A percentile compares a stretch with the other conserved stretches of the same genome.
Evolutionary conservation across 2,329 filamentous ascomycete genomes (phyloP).

Genomic region (Leptoxyphium fumago): DNA sequence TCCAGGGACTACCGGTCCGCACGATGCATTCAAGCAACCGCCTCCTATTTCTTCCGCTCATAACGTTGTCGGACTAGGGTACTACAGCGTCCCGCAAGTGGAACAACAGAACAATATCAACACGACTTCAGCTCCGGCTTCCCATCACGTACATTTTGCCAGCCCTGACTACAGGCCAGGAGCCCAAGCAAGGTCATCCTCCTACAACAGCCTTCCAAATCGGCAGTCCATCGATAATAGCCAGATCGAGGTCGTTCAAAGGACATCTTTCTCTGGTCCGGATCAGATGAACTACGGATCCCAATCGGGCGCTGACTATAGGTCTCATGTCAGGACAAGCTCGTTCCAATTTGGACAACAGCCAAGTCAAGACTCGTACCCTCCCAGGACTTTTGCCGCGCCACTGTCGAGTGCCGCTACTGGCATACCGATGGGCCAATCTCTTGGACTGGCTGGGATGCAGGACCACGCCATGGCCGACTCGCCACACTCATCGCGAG

Average conservation of each 20-base stretch:
- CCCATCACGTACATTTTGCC: background rate
- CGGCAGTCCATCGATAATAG: background rate
- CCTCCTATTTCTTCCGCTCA: background rate
- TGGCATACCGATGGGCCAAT: background rate
- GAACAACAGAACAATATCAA: background rate
- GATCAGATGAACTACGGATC: background rate
- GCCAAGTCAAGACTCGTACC: background rate
- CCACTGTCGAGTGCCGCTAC: background rate
- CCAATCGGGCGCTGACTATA: background rate
- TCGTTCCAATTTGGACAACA: background rate
- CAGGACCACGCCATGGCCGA: background rate
- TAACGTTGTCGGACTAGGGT: background rate
- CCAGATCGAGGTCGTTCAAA: background rate
- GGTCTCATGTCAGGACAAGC: background rate
- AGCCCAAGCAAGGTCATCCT: background rate
- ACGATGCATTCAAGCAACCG: background rate
- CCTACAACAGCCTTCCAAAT: background rate
- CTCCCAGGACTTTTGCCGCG: background rate
- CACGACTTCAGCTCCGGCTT: background rate
- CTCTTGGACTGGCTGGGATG: background rate
- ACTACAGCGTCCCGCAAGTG: background rate
- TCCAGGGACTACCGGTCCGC: background rate
- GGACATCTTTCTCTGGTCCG: background rate
- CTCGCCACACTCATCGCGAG: background rate
- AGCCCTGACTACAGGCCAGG: background rate